phyloP scores from a whole-genome alignment of 192 early-diverging fungal species.

The Coemansia sp. region DNA sequence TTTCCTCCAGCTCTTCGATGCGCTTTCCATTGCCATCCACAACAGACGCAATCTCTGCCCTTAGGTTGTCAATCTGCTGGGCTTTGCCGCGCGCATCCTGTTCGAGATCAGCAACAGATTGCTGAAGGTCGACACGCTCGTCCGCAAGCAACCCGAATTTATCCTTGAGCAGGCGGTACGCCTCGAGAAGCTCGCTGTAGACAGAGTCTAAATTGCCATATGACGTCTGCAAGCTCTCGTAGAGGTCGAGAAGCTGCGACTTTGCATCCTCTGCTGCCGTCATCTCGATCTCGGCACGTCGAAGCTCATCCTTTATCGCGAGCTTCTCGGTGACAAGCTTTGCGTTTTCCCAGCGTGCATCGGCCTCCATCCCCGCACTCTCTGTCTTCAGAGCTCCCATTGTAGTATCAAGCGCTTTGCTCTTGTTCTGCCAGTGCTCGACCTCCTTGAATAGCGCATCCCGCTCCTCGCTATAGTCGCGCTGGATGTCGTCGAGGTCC shows the following conservation, averaged over 20 bases:
- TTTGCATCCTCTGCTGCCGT: constrained; percentile 37
- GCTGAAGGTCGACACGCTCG: constrained; percentile 14
- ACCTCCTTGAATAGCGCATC: constrained; percentile 44
- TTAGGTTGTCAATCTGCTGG: constrained; percentile 11
- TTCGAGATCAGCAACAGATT: constrained; percentile 15
- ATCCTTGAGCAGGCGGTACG: constrained; percentile 44
- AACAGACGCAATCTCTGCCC: background rate
- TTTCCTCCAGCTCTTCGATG: constrained; percentile 15
- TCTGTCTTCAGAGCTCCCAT: constrained; percentile 22
- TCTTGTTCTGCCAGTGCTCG: constrained; percentile 45
- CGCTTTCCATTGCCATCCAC: constrained; percentile 2
- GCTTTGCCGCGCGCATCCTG: constrained; percentile 3
- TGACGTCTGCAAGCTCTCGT: constrained; percentile 36
- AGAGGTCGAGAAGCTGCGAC: constrained; percentile 36
- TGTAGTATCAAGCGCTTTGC: constrained; percentile 35
- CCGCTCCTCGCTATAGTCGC: constrained; percentile 48
- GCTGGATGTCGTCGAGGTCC: constrained; percentile 53
- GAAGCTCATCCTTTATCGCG: constrained; percentile 44
- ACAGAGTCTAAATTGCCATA: constrained; percentile 33
- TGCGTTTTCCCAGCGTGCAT: constrained; percentile 44
- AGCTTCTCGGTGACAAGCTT: constrained; percentile 51
- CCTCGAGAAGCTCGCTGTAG: constrained; percentile 38
- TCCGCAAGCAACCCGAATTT: constrained; percentile 31
- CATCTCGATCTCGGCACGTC: constrained; percentile 51
- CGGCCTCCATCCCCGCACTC: constrained; percentile 40